phyloP scores from a whole-genome alignment of 345 rosid species.

The Mangifera indica region DNA sequence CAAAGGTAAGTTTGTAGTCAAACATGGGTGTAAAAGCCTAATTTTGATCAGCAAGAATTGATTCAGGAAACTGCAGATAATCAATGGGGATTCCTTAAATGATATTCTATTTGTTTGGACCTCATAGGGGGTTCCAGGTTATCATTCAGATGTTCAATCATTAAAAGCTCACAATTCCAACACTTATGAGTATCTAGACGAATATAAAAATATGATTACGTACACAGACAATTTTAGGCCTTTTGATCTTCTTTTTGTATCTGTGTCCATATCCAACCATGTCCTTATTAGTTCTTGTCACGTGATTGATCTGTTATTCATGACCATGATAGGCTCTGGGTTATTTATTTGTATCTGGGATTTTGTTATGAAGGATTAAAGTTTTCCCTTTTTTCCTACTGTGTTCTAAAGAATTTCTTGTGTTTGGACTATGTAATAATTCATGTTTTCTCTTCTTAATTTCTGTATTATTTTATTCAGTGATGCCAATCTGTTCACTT shows the following conservation, averaged over 20 bases:
- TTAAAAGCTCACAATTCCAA: not conserved
- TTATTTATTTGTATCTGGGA: not conserved
- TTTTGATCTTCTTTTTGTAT: not conserved
- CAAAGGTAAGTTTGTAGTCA: constrained; percentile 49
- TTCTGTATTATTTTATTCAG: not conserved
- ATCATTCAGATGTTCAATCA: not conserved
- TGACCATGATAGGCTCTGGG: not conserved
- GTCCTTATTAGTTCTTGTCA: not conserved
- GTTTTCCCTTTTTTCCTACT: not conserved
- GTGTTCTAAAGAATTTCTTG: not conserved
- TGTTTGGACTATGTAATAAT: not conserved
- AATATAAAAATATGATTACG: not conserved
- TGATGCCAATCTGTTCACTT: not conserved
- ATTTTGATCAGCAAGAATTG: not conserved
- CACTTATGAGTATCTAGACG: not conserved
- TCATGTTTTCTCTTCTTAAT: not conserved
- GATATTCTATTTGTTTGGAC: not conserved
- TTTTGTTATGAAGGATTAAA: not conserved
- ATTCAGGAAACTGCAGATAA: not conserved
- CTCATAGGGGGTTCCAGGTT: not conserved
- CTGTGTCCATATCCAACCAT: not conserved
- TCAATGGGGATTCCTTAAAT: not conserved
- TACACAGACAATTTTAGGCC: not conserved
- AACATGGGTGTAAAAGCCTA: not conserved
- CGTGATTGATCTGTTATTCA: not conserved